A percentile compares a stretch with the other conserved stretches of the same genome.
These are phyloP conservation scores for Xylaria grammica DNA, from an alignment of 495 filamentous ascomycete species.

Conservation along the genomic window DNA sequence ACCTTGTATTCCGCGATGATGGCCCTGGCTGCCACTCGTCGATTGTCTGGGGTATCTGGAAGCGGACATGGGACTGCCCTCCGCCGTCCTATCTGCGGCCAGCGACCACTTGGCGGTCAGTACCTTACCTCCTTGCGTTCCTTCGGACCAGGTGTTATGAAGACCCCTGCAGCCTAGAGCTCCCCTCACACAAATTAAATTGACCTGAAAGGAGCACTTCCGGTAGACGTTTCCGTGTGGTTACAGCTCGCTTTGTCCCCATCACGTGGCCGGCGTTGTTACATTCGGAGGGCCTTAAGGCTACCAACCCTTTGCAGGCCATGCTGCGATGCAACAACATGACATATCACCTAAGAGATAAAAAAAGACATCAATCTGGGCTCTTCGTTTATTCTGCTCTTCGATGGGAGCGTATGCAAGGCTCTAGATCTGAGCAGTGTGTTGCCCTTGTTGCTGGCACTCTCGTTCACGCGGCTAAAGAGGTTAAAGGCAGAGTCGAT, in stretches of 20 bases:
- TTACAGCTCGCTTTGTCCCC: neutral
- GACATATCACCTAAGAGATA: constrained; percentile 16
- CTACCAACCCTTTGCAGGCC: neutral
- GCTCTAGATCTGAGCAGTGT: constrained; percentile 23
- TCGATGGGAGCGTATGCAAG: constrained; percentile 13
- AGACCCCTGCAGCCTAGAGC: constrained; percentile 11
- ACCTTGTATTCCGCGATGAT: neutral
- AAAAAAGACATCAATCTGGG: constrained; percentile 19
- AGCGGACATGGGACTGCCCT: constrained; percentile 10
- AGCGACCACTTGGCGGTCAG: neutral
- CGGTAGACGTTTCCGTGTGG: constrained; percentile 6
- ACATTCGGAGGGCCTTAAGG: neutral
- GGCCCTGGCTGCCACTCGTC: neutral
- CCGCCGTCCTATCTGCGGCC: constrained; percentile 18
- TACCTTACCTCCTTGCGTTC: neutral
- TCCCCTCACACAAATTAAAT: constrained; percentile 6
- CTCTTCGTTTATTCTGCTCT: constrained; percentile 3
- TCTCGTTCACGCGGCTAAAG: constrained; percentile 37
- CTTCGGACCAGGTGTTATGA: constrained; percentile 15
- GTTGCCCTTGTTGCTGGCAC: constrained; percentile 26
- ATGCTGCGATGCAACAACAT: constrained; percentile 13
- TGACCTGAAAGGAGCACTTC: constrained; percentile 13
- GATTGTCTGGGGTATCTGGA: constrained; percentile 1
- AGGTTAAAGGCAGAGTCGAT: constrained; percentile 34
- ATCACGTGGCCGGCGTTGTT: constrained; percentile 13